Percentiles rank a stretch among this genome's conserved stretches.
These are phyloP conservation scores for Colletotrichum karsti DNA, from an alignment of 2,329 filamentous ascomycete species.

Conservation along the genomic window DNA sequence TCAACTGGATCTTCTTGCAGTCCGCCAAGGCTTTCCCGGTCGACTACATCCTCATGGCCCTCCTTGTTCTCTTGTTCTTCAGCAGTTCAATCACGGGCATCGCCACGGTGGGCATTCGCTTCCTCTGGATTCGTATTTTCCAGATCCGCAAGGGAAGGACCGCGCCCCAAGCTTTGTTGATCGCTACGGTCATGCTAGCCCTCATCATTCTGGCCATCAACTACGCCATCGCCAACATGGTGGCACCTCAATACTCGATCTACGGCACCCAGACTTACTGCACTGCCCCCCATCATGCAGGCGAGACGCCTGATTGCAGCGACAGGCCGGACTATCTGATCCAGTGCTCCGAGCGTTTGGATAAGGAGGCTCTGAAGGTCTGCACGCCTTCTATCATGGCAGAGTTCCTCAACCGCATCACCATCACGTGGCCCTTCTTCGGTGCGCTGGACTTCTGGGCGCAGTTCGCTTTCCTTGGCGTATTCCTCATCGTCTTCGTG, in stretches of 20 bases:
- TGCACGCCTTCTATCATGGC: conserved; percentile 93
- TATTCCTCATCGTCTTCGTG: conserved; percentile 85
- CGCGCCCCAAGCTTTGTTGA: conserved; percentile 88
- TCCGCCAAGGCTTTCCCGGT: conserved; percentile 86
- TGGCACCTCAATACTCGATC: conserved; percentile 95
- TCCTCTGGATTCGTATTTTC: conserved; percentile 95
- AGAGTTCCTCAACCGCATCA: conserved; percentile 91
- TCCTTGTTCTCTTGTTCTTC: conserved; percentile 89
- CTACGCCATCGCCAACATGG: conserved; percentile 89
- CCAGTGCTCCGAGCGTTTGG: conserved; percentile 81
- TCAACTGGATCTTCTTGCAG: conserved; percentile 89
- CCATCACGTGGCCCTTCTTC: conserved; percentile 94
- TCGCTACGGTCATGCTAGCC: conserved; percentile 90
- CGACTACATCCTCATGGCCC: conserved; percentile 89
- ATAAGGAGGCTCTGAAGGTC: conserved; percentile 76
- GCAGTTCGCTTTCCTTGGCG: conserved; percentile 87
- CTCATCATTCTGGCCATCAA: conserved; percentile 91
- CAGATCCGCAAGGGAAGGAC: conserved; percentile 89
- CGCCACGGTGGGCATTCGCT: conserved; percentile 88
- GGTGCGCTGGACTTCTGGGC: conserved; percentile 95
- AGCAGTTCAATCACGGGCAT: conserved; percentile 87
- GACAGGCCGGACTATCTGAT: conserved; percentile 76
- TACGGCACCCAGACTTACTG: conserved; percentile 97
- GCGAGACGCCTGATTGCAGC: conserved; percentile 79
- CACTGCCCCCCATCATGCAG: conserved; percentile 70